Base-by-base conservation (phyloP, 1,139 yeast genomes). In the Hyphopichia khmerensis region DNA sequence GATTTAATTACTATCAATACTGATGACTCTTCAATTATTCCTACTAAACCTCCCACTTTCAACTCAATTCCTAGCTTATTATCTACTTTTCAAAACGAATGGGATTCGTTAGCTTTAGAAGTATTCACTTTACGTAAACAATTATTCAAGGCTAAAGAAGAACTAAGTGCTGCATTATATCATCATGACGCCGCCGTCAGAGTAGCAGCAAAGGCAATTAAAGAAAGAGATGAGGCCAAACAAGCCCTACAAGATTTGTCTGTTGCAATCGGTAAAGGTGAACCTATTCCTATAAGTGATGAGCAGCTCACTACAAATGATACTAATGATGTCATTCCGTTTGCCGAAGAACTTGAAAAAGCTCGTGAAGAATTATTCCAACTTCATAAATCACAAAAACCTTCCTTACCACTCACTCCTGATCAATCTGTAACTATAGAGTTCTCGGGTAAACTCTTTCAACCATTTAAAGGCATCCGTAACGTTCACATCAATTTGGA, bases 121-220 rank as follows among this genome's bases (percentile, higher is more conserved):
- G 74, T 86, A 36, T 90, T 87, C 56, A 77, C 84, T 27, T 66
- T 91, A 47, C 73, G 95, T 48, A 87, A 87, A 57, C 91, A 85
- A 52, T 69, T 91, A 39, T 78, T 74, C 40, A 69, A 70, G 30
- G 76, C 93, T 2, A 75, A 86, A 47, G 80, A 85, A 53, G 95
- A 89, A 55, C 65, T 91, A 43, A 84, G 95, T 35, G 66, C 86
- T 4, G 84, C 96, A 0, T 66, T 90, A 33, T 90, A 89, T 56
- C 87, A 84, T 51, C 87, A 86, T 50, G 98, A 91, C 60, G 97
- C 98, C 0, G 96, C 97, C 1, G 82, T 87, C 3, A 70, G 90
- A 43, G 96, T 91, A 2, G 95, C 95, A 0, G 83, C 96, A 0
- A 75, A 76, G 35, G 81, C 90, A 1, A 71, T 84, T 9, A 72